These are phyloP conservation scores for Phialocephala subalpina DNA, from an alignment of 2,329 filamentous ascomycete species.

Conservation along the genomic window DNA sequence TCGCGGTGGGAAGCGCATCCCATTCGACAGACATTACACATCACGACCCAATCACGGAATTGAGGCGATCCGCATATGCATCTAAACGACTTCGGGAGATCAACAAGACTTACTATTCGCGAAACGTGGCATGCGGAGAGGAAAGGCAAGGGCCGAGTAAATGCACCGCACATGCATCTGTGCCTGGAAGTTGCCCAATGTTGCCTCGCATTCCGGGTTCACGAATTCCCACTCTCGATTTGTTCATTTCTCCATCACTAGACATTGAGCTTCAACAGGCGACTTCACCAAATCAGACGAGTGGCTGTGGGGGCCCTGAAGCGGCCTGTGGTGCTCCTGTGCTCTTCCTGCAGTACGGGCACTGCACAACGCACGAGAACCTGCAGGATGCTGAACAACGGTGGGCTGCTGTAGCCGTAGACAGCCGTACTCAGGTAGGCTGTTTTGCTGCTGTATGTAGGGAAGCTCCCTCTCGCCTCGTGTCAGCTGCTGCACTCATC, in stretches of 20 bases:
- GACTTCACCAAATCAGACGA: background rate
- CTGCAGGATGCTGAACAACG: constrained; percentile 16
- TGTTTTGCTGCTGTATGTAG: background rate
- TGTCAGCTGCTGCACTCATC: constrained; percentile 12
- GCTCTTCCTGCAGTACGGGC: background rate
- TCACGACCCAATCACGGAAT: constrained; percentile 25
- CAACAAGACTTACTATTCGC: constrained; percentile 23
- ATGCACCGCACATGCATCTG: constrained; percentile 23
- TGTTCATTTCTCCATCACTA: background rate
- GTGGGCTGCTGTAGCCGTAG: background rate
- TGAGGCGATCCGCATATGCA: constrained; percentile 29
- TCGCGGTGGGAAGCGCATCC: constrained; percentile 13
- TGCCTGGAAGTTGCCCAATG: constrained; percentile 32
- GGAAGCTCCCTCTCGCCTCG: constrained; percentile 1
- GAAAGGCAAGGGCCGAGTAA: constrained; percentile 11
- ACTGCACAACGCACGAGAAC: constrained; percentile 11
- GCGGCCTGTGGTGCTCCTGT: background rate
- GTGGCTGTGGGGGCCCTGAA: constrained; percentile 3
- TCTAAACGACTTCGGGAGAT: constrained; percentile 27
- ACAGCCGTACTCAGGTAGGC: background rate
- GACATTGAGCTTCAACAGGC: background rate
- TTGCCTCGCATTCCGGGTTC: constrained; percentile 2
- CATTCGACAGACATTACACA: constrained; percentile 14
- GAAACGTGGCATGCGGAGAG: constrained; percentile 39
- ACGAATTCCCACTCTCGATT: background rate